A percentile compares a stretch with the other conserved stretches of the same genome.
These are phyloP conservation scores for Trametes sp. DNA, from an alignment of 1,284 basidiomycete genomes.

Conservation along the genomic window DNA sequence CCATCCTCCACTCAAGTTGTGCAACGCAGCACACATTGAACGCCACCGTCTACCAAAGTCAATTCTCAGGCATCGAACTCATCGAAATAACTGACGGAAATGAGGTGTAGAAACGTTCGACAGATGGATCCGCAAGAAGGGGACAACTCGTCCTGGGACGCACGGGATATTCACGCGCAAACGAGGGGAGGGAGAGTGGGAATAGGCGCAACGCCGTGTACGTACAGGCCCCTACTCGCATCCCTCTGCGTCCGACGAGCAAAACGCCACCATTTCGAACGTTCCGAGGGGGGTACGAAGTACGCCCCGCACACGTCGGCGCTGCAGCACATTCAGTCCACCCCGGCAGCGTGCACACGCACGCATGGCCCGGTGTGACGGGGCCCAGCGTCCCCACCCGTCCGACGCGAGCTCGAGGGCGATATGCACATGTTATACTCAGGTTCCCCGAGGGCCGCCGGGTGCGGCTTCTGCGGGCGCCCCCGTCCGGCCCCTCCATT, in stretches of 20 bases:
- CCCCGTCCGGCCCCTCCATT: background rate
- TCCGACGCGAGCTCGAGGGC: background rate
- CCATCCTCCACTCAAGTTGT: background rate
- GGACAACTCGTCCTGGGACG: background rate
- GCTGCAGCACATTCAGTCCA: slow-evolving; percentile 9
- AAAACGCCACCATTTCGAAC: slow-evolving; percentile 16
- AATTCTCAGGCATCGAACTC: background rate
- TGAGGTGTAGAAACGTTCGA: slow-evolving; percentile 11
- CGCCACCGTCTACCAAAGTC: background rate
- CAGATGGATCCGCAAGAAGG: slow-evolving; percentile 12
- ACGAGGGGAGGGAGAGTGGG: slow-evolving; percentile 15
- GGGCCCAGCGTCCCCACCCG: background rate
- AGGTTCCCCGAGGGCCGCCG: slow-evolving; percentile 14
- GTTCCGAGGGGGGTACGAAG: slow-evolving; percentile 4
- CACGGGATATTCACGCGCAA: background rate
- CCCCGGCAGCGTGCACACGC: background rate
- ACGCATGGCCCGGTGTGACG: background rate
- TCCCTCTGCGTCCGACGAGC: slow-evolving; percentile 11
- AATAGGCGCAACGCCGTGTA: slow-evolving; percentile 14
- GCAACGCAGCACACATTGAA: background rate
- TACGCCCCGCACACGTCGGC: background rate
- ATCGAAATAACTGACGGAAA: slow-evolving; percentile 13
- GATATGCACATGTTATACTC: background rate
- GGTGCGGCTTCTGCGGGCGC: background rate
- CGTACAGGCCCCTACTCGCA: slow-evolving; percentile 12